Conservation (phyloP, 1,284 basidiomycete genomes). For the Melampsora americana region DNA sequence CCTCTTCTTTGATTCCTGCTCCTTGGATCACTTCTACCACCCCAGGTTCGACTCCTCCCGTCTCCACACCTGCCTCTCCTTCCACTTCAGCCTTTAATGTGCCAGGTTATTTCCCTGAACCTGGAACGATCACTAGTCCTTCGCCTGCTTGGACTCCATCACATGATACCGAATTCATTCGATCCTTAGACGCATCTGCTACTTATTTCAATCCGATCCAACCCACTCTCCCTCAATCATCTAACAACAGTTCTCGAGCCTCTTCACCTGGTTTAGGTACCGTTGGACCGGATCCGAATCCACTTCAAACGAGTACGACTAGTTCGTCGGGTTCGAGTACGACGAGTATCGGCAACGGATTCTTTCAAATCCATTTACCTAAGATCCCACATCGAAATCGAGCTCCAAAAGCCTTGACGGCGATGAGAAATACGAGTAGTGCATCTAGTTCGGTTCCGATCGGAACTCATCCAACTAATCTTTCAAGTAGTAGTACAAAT, state of each 20-base stretch:
- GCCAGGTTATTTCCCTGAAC: neutral
- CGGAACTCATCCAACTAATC: too few species aligned
- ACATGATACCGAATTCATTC: conserved; percentile 51
- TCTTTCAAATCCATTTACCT: conserved; percentile 12
- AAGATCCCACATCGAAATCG: neutral
- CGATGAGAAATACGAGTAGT: neutral
- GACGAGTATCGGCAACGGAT: neutral
- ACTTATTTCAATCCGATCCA: conserved; percentile 47
- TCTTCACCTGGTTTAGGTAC: neutral
- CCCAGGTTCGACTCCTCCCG: conserved; percentile 47
- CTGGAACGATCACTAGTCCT: conserved; percentile 16
- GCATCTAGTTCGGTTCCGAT: too few species aligned
- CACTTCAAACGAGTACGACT: too few species aligned
- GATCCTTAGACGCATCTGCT: conserved; percentile 52
- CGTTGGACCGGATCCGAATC: too few species aligned
- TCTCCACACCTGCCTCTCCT: conserved; percentile 46
- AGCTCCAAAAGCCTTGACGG: neutral
- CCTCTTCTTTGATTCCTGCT: conserved; percentile 47
- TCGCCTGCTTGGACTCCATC: conserved; percentile 1
- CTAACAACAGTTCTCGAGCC: conserved; percentile 33
- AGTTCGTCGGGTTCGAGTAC: too few species aligned
- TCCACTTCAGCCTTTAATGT: neutral
- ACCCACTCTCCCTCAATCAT: conserved; percentile 19
- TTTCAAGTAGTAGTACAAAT: too few species aligned
- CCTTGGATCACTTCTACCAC: conserved; percentile 47